A percentile compares a stretch with the other conserved stretches of the same genome.
phyloP scores from a whole-genome alignment of 177 flowering plant genomes.

The Tripterygium wilfordii region DNA sequence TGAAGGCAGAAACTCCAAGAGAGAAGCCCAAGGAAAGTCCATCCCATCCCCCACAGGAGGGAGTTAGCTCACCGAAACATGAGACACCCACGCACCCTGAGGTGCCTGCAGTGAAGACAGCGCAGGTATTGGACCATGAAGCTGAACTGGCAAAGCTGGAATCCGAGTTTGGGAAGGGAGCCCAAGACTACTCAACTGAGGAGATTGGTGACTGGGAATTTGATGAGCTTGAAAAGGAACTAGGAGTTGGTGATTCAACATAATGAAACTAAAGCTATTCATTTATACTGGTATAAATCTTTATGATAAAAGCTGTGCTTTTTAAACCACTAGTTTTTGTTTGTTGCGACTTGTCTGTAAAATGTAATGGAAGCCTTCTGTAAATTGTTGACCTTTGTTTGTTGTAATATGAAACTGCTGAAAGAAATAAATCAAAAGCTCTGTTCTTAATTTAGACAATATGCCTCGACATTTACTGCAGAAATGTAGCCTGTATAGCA shows the following conservation, averaged over 20 bases:
- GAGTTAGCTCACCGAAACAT: constrained; percentile 11
- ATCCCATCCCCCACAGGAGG: constrained; percentile 11
- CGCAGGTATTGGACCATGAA: constrained; percentile 58
- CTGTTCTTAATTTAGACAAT: too few relatives aligned
- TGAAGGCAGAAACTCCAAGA: constrained; percentile 26
- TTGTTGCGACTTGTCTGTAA: constrained; percentile 10
- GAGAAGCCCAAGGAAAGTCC: constrained; percentile 23
- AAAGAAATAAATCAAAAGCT: constrained; percentile 2
- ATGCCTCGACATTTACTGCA: too few relatives aligned
- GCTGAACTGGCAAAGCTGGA: constrained; percentile 87
- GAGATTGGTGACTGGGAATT: constrained; percentile 95
- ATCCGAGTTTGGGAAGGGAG: constrained; percentile 78
- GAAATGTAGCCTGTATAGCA: too few relatives aligned
- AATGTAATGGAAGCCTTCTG: constrained; percentile 11
- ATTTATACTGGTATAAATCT: too few relatives aligned
- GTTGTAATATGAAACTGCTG: background rate
- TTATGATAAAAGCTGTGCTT: constrained; percentile 8
- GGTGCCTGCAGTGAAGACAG: constrained; percentile 18
- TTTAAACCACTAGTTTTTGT: constrained; percentile 4
- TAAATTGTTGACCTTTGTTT: constrained; percentile 13
- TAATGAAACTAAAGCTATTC: constrained; percentile 20
- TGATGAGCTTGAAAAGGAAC: constrained; percentile 88
- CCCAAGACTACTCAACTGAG: constrained; percentile 58
- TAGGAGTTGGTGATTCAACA: constrained; percentile 40
- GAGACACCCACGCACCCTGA: constrained; percentile 17